Conservation (phyloP, 805 yeast species). For the Naumovozyma dairenensis region DNA sequence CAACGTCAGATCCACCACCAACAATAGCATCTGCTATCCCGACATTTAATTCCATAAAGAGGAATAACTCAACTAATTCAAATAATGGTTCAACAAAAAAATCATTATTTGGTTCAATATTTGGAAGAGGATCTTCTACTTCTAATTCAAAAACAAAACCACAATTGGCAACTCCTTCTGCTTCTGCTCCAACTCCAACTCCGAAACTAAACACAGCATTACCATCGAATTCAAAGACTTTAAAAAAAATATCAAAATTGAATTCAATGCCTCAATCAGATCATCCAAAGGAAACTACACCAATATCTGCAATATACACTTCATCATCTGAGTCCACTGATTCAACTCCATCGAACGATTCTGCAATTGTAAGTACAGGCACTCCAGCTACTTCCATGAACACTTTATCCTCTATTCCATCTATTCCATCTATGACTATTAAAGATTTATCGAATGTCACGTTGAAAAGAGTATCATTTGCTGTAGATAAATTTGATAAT, state of each 20-base stretch:
- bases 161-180: conserved; percentile 1
- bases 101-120: conserved; percentile 22
- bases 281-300: too few species aligned
- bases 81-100: conserved; percentile 17
- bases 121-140: conserved; percentile 14
- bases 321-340: too few species aligned
- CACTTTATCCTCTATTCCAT: neutral
- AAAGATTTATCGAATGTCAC: conserved; percentile 21
- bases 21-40: too few species aligned
- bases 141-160: conserved; percentile 3
- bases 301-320: too few species aligned
- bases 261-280: neutral
- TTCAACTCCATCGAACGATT: neutral
- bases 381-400: neutral
- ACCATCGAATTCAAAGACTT: too few species aligned
- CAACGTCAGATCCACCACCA: neutral
- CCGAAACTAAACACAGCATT: neutral
- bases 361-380: neutral
- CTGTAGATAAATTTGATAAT: conserved; percentile 55
- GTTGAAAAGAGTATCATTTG: conserved; percentile 63
- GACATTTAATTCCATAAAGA: conserved; percentile 5
- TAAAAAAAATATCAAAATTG: neutral
- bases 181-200: conserved; percentile 6
- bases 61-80: conserved; percentile 16
- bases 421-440: conserved; percentile 19